Conservation (phyloP, 2,329 filamentous ascomycete genomes). For the Cladophialophora exuberans region DNA sequence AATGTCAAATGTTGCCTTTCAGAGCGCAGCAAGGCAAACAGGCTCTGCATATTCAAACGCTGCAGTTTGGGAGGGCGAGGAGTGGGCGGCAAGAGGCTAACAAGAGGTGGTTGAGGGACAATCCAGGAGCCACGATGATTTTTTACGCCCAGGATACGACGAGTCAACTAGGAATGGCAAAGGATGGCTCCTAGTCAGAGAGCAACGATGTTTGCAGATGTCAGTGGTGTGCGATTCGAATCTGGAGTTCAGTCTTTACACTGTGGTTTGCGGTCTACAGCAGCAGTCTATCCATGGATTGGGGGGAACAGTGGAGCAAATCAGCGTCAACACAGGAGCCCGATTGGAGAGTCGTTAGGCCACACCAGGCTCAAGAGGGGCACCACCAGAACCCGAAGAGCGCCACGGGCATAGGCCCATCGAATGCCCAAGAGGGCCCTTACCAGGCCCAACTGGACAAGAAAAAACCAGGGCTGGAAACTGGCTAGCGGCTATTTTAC, state of each 20-base stretch:
- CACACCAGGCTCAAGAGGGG: constrained; percentile 5
- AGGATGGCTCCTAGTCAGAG: not conserved
- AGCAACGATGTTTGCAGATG: constrained; percentile 14
- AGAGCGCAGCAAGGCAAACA: constrained; percentile 24
- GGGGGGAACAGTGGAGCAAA: constrained; percentile 11
- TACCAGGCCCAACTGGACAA: no score
- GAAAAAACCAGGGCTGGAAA: not conserved
- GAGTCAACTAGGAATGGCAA: no score
- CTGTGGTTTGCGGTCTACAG: constrained; percentile 10
- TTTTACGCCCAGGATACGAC: no score
- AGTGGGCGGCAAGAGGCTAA: not conserved
- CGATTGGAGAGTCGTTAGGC: constrained; percentile 23
- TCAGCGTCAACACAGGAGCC: constrained; percentile 10
- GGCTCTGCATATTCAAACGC: constrained; percentile 28
- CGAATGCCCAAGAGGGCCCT: no score
- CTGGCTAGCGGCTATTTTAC: constrained; percentile 15
- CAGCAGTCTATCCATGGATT: constrained; percentile 3
- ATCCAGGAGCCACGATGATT: no score
- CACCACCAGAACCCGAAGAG: not conserved
- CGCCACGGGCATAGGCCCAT: constrained; percentile 11
- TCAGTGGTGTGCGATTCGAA: constrained; percentile 3
- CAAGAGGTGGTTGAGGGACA: not conserved
- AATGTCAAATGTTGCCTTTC: constrained; percentile 20
- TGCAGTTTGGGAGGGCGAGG: constrained; percentile 6
- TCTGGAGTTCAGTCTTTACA: not conserved